These are phyloP conservation scores for Heimioporus sp. DNA, from an alignment of 768 basidiomycete species.

Conservation along the genomic window DNA sequence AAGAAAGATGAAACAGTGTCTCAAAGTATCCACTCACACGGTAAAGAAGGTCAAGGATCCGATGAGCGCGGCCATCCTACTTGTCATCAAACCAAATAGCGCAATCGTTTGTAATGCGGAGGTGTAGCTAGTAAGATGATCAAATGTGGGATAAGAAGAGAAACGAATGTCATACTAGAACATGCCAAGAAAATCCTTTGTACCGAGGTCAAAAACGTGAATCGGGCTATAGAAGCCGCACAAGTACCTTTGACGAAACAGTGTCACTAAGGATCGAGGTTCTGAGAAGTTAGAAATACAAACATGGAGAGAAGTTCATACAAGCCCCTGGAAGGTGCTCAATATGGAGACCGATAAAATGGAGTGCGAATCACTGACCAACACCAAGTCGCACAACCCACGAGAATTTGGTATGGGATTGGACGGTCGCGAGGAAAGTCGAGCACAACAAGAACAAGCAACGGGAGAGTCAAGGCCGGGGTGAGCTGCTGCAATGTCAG, in stretches of 20 bases:
- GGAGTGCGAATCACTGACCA: conserved; percentile 42
- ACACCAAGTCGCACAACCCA: conserved; percentile 58
- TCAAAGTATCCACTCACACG: conserved; percentile 36
- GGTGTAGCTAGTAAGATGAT: conserved; percentile 21
- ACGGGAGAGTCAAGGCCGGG: conserved; percentile 58
- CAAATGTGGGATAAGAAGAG: neutral
- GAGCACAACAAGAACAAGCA: conserved; percentile 63
- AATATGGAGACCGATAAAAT: conserved; percentile 6
- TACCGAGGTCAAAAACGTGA: conserved; percentile 40
- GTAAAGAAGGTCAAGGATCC: conserved; percentile 57
- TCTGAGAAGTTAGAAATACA: conserved; percentile 6
- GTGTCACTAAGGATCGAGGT: conserved; percentile 9
- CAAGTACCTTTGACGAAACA: conserved; percentile 32
- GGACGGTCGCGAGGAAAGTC: conserved; percentile 68
- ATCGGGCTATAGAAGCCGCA: conserved; percentile 40
- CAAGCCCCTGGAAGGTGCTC: conserved; percentile 42
- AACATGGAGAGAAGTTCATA: conserved; percentile 56
- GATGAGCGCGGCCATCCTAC: conserved; percentile 62
- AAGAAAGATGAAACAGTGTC: conserved; percentile 15
- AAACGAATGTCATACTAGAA: conserved; percentile 29
- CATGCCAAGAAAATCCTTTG: conserved; percentile 38
- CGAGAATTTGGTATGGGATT: conserved; percentile 58
- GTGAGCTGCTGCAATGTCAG: conserved; percentile 40
- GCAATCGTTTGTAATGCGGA: conserved; percentile 55
- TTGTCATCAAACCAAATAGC: conserved; percentile 66